Evolutionary conservation across 106 monocot species (phyloP).

Genomic region (Phalaenopsis equestris): DNA sequence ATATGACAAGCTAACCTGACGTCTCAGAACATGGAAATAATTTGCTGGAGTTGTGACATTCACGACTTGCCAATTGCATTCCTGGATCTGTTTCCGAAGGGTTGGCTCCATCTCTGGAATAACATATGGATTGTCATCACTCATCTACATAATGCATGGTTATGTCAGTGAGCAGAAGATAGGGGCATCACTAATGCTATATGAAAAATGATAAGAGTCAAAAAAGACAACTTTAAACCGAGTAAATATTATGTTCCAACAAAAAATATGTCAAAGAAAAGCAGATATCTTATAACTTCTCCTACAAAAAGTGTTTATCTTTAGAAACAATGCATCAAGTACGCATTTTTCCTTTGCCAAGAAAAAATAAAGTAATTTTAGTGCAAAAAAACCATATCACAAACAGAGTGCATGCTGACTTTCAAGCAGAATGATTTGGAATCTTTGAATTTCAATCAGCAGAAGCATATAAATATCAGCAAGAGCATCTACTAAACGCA

Average conservation of each 20-base stretch:
- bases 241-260: neutral
- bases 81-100: conserved; percentile 88
- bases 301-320: neutral
- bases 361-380: neutral
- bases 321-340: neutral
- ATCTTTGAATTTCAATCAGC: neutral
- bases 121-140: conserved; percentile 83
- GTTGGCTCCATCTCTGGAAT: conserved; percentile 99
- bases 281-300: neutral
- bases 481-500: neutral
- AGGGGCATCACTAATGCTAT: neutral
- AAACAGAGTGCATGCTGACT: neutral
- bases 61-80: conserved; percentile 98
- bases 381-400: neutral
- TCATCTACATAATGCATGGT: conserved; percentile 53
- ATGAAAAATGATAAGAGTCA: neutral
- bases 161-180: neutral
- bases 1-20: conserved; percentile 49
- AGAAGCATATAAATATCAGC: neutral
- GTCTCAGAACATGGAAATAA: conserved; percentile 94
- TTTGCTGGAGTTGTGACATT: conserved; percentile 98
- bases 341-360: neutral
- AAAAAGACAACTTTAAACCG: too few species aligned
- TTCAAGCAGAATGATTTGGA: neutral
- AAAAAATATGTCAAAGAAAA: neutral